phyloP scores from a whole-genome alignment of 306 rosid species.

The Quercus dentata region DNA sequence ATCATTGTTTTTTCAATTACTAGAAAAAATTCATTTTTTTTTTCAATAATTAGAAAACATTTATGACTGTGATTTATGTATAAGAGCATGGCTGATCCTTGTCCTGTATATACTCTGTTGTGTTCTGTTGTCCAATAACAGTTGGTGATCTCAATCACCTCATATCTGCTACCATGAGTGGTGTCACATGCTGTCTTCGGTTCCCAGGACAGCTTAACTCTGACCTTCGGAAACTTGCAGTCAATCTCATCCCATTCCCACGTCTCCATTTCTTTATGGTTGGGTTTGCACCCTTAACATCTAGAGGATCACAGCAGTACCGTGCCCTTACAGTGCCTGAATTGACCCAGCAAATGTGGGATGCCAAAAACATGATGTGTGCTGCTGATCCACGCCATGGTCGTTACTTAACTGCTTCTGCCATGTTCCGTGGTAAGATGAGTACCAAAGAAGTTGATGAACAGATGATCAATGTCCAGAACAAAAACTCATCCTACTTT shows the following conservation, averaged over 20 bases:
- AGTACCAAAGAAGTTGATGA: constrained; percentile 58
- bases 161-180: constrained; percentile 54
- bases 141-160: constrained; percentile 56
- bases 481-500: constrained; percentile 54
- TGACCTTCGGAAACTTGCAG: constrained; percentile 55
- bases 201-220: constrained; percentile 59
- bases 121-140: constrained; percentile 4
- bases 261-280: constrained; percentile 57
- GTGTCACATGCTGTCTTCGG: constrained; percentile 51
- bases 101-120: not conserved
- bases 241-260: constrained; percentile 51
- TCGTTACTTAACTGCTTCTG: constrained; percentile 51
- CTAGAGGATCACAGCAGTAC: constrained; percentile 59
- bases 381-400: constrained; percentile 62
- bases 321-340: constrained; percentile 44
- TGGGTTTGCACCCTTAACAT: constrained; percentile 54
- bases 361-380: constrained; percentile 62
- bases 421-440: constrained; percentile 58
- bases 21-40: not conserved
- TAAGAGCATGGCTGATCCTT: not conserved
- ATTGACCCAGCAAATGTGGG: constrained; percentile 61
- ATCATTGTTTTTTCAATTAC: not conserved
- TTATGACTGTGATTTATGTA: not conserved
- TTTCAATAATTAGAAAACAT: not conserved
- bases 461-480: constrained; percentile 52